Evolutionary conservation across 2,329 filamentous ascomycete species (phyloP).

Genomic region (Neonectria faginata): DNA sequence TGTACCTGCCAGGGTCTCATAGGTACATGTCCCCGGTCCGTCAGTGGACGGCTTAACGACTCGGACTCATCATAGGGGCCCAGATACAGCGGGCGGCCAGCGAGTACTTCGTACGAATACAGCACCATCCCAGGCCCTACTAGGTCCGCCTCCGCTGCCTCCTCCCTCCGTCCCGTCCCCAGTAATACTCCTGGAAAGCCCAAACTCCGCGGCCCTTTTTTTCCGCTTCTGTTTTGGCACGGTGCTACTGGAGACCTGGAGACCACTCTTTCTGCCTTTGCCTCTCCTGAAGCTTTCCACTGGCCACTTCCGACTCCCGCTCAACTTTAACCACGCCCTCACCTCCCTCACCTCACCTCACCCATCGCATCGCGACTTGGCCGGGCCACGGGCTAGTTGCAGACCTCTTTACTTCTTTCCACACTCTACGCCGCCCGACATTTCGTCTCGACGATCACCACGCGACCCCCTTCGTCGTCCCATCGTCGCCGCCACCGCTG

Average conservation of each 20-base stretch:
- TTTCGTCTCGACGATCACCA: conserved; percentile 35
- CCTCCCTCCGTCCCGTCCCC: background rate
- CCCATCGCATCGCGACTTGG: conserved; percentile 47
- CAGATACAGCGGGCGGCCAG: background rate
- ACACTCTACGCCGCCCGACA: conserved; percentile 34
- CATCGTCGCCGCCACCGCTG: conserved; percentile 32
- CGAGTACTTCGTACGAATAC: background rate
- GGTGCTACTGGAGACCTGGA: conserved; percentile 31
- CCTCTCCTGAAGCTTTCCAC: conserved; percentile 46
- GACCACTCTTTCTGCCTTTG: conserved; percentile 23
- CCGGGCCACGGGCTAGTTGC: conserved; percentile 54
- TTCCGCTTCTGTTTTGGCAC: conserved; percentile 30
- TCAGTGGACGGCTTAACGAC: background rate
- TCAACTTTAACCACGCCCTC: conserved; percentile 40
- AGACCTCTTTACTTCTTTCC: conserved; percentile 36
- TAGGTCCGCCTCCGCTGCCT: conserved; percentile 2
- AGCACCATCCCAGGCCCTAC: background rate
- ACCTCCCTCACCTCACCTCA: conserved; percentile 39
- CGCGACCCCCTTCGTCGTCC: conserved; percentile 29
- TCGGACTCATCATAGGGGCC: background rate
- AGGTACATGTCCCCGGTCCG: conserved; percentile 1
- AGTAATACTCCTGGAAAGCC: conserved; percentile 2
- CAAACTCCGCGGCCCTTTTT: conserved; percentile 19
- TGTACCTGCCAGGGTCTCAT: conserved; percentile 8
- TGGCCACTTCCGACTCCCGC: conserved; percentile 33